Percentiles rank a stretch among this genome's conserved stretches.
Evolutionary conservation across 805 yeast species (phyloP).

Genomic region (Yarrowia sp.): DNA sequence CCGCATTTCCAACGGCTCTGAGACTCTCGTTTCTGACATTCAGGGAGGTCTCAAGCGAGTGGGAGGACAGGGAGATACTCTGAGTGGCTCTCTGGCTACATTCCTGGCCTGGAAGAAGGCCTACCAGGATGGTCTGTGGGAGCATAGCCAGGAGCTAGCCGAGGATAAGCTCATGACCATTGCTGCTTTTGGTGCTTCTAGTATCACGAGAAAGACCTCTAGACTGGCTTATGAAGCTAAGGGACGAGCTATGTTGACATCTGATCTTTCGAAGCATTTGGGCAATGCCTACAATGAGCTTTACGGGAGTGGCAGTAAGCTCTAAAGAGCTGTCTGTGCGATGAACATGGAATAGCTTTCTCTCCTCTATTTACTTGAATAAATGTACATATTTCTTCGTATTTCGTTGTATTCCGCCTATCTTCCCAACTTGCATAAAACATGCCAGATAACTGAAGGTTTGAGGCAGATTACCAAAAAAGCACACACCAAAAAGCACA

Average conservation of each 20-base stretch:
- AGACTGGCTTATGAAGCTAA: constrained; percentile 66
- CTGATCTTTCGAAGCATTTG: constrained; percentile 74
- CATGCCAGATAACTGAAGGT: constrained; percentile 26
- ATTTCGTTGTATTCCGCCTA: too few species aligned
- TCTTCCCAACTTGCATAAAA: neutral
- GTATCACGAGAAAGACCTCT: constrained; percentile 71
- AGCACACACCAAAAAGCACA: too few species aligned
- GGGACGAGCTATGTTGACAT: constrained; percentile 84
- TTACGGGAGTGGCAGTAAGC: too few species aligned
- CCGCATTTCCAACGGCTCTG: constrained; percentile 61
- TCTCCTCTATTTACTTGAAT: too few species aligned
- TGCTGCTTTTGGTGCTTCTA: constrained; percentile 70
- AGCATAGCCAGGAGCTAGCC: constrained; percentile 52
- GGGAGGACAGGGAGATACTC: constrained; percentile 97
- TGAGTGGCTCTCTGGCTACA: constrained; percentile 85
- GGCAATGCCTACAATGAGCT: constrained; percentile 65
- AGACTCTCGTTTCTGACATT: constrained; percentile 54
- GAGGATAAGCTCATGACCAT: constrained; percentile 50
- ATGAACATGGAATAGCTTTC: too few species aligned
- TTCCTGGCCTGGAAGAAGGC: constrained; percentile 80
- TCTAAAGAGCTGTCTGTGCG: too few species aligned
- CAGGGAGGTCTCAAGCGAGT: constrained; percentile 80
- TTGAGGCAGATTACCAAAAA: neutral
- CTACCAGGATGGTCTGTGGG: constrained; percentile 68
- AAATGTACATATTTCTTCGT: too few species aligned